These are phyloP conservation scores for Raphanus sativus DNA, from an alignment of 345 rosid species.

Conservation along the genomic window DNA sequence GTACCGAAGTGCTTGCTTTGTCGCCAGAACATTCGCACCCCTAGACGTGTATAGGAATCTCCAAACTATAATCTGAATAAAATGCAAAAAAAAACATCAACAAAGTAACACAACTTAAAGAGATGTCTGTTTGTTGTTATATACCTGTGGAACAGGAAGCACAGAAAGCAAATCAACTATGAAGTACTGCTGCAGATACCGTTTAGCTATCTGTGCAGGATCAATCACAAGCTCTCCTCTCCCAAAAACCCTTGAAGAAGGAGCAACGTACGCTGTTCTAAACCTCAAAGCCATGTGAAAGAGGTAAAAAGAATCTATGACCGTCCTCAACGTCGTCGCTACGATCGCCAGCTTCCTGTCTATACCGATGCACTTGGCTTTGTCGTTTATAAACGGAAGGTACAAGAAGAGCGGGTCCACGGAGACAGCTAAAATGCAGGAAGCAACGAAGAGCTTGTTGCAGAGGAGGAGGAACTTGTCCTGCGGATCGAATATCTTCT, in stretches of 20 bases:
- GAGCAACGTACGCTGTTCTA: slow-evolving; percentile 96
- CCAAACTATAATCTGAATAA: slow-evolving; percentile 64
- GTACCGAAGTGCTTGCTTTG: background rate
- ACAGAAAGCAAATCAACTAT: slow-evolving; percentile 81
- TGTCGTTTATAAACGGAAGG: slow-evolving; percentile 71
- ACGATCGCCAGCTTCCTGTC: slow-evolving; percentile 72
- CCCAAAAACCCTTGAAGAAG: slow-evolving; percentile 95
- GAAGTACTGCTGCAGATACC: slow-evolving; percentile 74
- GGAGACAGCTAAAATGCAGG: slow-evolving; percentile 83
- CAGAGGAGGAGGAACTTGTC: slow-evolving; percentile 82
- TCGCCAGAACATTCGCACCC: background rate
- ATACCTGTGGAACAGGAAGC: slow-evolving; percentile 92
- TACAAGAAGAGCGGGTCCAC: slow-evolving; percentile 91
- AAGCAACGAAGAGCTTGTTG: slow-evolving; percentile 69
- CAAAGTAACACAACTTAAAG: background rate
- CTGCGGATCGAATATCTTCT: slow-evolving; percentile 93
- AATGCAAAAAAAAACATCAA: background rate
- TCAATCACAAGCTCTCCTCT: slow-evolving; percentile 95
- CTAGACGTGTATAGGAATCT: background rate
- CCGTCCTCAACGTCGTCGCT: slow-evolving; percentile 71
- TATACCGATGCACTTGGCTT: slow-evolving; percentile 60
- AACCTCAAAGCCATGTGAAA: slow-evolving; percentile 86
- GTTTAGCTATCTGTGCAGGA: slow-evolving; percentile 81
- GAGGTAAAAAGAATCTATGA: slow-evolving; percentile 83
- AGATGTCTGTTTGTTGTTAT: slow-evolving; percentile 17